phyloP scores from a whole-genome alignment of 805 yeast species.

The Lachancea quebecensis region DNA sequence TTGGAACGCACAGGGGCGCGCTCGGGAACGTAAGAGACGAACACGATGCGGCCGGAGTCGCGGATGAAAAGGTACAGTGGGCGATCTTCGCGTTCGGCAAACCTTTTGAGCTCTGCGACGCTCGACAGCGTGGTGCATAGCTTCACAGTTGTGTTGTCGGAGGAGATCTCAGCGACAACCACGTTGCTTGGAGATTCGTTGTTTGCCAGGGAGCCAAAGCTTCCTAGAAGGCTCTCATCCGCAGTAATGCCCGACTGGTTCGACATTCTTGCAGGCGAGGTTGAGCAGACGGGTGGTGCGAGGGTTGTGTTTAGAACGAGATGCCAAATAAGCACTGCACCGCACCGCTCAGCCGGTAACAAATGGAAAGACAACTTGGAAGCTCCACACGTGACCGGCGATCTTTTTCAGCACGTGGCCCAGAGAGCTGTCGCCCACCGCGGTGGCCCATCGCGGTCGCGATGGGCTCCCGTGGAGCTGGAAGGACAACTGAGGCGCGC shows the following conservation, averaged over 20 bases:
- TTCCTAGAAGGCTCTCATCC: constrained; percentile 20
- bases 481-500: no score
- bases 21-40: constrained; percentile 85
- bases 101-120: constrained; percentile 36
- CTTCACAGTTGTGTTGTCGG: constrained; percentile 20
- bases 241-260: constrained; percentile 56
- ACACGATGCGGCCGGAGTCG: constrained; percentile 31
- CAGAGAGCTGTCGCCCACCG: no score
- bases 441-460: no score
- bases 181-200: constrained; percentile 4
- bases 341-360: background rate
- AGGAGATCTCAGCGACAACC: constrained; percentile 21
- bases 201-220: constrained; percentile 9
- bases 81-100: constrained; percentile 25
- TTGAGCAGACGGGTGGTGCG: background rate
- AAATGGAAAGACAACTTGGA: no score
- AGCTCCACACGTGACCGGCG: no score
- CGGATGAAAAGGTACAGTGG: constrained; percentile 48
- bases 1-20: constrained; percentile 70
- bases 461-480: no score
- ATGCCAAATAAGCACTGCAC: background rate
- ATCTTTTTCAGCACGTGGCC: no score
- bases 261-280: constrained; percentile 41
- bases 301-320: background rate
- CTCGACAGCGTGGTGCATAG: constrained; percentile 19